A percentile compares a stretch with the other conserved stretches of the same genome.
phyloP scores from a whole-genome alignment of 2,329 filamentous ascomycete species.

The Diaporthe humulicola region DNA sequence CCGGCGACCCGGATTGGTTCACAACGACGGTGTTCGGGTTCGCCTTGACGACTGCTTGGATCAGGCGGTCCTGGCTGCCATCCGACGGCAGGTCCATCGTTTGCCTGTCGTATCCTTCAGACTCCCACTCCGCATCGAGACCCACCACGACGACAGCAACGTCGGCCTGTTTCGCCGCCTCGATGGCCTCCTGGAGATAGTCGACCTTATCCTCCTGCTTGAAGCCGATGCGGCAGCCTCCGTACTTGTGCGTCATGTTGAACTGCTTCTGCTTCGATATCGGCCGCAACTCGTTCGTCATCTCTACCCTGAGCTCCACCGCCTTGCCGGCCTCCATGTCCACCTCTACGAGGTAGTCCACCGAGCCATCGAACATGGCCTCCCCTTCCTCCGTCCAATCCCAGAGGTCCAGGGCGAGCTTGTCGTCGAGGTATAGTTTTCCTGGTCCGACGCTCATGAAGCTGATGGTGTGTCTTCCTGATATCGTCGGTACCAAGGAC shows the following conservation, averaged over 20 bases:
- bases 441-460: conserved; percentile 78
- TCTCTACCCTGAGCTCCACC: conserved; percentile 73
- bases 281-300: conserved; percentile 76
- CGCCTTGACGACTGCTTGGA: conserved; percentile 71
- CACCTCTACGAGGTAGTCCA: conserved; percentile 73
- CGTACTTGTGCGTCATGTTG: conserved; percentile 74
- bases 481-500: conserved; percentile 68
- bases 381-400: conserved; percentile 78
- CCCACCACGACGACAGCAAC: conserved; percentile 78
- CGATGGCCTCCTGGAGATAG: conserved; percentile 75
- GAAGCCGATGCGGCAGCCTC: conserved; percentile 79
- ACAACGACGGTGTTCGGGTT: conserved; percentile 78
- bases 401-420: conserved; percentile 74
- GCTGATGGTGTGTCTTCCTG: conserved; percentile 74
- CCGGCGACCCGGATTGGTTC: conserved; percentile 77
- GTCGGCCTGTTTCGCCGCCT: conserved; percentile 72
- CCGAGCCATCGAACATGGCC: conserved; percentile 78
- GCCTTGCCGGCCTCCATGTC: conserved; percentile 70
- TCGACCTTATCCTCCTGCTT: conserved; percentile 74
- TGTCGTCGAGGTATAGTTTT: conserved; percentile 70
- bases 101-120: conserved; percentile 77
- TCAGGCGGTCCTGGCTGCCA: conserved; percentile 72
- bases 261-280: conserved; percentile 69
- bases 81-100: conserved; percentile 71
- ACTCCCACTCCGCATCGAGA: conserved; percentile 81